Percentiles rank a stretch among this genome's conserved stretches.
Evolutionary conservation across 305 asterid genomes (phyloP).

Genomic region (Solanum hybrid): DNA sequence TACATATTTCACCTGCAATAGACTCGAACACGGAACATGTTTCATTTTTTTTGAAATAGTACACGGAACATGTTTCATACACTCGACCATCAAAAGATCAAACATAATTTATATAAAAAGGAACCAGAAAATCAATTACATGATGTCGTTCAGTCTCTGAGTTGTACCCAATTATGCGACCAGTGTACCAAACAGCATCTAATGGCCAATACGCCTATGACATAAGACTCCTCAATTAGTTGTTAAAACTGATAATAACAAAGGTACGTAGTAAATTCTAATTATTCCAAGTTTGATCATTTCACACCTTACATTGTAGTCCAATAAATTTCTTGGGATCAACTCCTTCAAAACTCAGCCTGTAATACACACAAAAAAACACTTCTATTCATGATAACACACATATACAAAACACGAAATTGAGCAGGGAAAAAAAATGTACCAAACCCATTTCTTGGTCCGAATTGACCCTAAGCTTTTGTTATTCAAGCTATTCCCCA

Average conservation of each 20-base stretch:
- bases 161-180: constrained; percentile 42
- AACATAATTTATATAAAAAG: neutral
- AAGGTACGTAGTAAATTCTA: constrained; percentile 1
- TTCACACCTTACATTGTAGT: constrained; percentile 68
- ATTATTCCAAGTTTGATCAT: constrained; percentile 1
- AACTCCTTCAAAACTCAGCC: constrained; percentile 62
- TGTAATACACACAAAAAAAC: constrained; percentile 14
- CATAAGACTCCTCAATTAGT: constrained; percentile 12
- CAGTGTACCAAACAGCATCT: constrained; percentile 90
- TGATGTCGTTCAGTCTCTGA: constrained; percentile 55
- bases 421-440: neutral
- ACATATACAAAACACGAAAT: constrained; percentile 1
- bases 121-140: constrained; percentile 36
- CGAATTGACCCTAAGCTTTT: constrained; percentile 26
- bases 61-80: neutral
- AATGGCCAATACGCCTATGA: constrained; percentile 94
- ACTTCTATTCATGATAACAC: neutral
- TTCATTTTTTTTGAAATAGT: no score
- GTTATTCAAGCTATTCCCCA: constrained; percentile 14
- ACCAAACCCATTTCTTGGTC: constrained; percentile 82
- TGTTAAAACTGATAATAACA: neutral
- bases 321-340: constrained; percentile 71
- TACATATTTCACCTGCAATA: constrained; percentile 72
- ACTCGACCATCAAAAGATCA: neutral
- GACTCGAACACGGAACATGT: constrained; percentile 3